Conservation (phyloP, 257 asterid species). For the Nicotiana benthamiana region DNA sequence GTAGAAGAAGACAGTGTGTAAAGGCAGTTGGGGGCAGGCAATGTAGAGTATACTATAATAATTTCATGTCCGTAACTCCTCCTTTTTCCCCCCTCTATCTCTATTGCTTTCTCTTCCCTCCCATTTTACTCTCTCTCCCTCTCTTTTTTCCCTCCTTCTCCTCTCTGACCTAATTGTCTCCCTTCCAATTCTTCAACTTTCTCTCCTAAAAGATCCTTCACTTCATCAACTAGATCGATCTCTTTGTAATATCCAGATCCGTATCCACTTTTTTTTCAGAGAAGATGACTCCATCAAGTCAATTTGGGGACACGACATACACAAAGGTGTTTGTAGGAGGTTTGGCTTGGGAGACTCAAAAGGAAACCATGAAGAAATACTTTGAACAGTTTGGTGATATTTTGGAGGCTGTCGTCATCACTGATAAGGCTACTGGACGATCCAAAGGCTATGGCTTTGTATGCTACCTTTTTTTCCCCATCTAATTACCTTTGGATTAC, state of each 20-base stretch:
- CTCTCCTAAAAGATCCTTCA: background rate
- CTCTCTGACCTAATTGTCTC: constrained; percentile 58
- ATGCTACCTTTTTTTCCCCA: background rate
- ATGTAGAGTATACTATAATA: background rate
- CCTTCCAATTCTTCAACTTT: constrained; percentile 5
- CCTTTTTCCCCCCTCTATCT: constrained; percentile 10
- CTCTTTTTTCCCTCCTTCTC: constrained; percentile 2
- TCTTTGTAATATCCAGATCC: no score
- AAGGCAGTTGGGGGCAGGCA: constrained; percentile 4
- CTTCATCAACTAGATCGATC: background rate
- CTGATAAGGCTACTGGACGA: constrained; percentile 89
- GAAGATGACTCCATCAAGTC: constrained; percentile 57
- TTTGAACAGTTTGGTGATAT: constrained; percentile 96
- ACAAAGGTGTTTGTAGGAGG: constrained; percentile 97
- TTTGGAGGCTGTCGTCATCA: constrained; percentile 90
- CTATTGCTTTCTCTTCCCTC: constrained; percentile 25
- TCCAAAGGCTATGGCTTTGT: constrained; percentile 98
- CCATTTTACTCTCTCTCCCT: constrained; percentile 4
- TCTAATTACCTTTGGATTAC: no score
- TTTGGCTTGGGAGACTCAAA: constrained; percentile 98
- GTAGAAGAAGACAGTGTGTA: constrained; percentile 1
- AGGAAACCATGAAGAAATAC: constrained; percentile 91
- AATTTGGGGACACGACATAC: constrained; percentile 88
- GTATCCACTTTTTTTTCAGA: no score
- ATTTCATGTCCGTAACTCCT: background rate